These are phyloP conservation scores for Talaromyces sp. DNA, from an alignment of 2,329 filamentous ascomycete species.

Conservation along the genomic window DNA sequence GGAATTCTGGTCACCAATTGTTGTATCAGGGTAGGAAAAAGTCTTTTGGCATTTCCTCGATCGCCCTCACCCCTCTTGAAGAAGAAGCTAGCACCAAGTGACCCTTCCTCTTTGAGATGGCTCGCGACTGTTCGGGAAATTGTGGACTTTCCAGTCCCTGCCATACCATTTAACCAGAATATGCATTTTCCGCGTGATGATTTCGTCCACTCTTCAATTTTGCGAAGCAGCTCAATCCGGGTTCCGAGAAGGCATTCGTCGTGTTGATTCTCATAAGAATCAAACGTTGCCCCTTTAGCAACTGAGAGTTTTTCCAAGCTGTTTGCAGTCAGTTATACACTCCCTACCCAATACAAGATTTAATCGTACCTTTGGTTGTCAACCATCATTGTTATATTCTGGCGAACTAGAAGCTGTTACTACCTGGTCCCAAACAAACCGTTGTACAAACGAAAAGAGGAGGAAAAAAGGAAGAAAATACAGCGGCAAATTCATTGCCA, in stretches of 20 bases:
- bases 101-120: constrained; percentile 10
- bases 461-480: too few relatives aligned
- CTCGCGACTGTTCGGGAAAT: constrained; percentile 28
- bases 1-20: too few relatives aligned
- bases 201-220: constrained; percentile 22
- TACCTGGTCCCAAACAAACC: too few relatives aligned
- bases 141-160: constrained; percentile 14
- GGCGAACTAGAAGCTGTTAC: too few relatives aligned
- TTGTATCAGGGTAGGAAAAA: too few relatives aligned
- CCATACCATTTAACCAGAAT: constrained; percentile 27
- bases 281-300: constrained; percentile 16
- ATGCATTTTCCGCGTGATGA: constrained; percentile 16
- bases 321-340: too few relatives aligned
- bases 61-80: constrained; percentile 39
- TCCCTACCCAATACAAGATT: too few relatives aligned
- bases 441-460: too few relatives aligned
- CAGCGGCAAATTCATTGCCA: too few relatives aligned
- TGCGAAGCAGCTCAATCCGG: constrained; percentile 16
- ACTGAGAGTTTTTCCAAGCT: background rate
- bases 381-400: too few relatives aligned
- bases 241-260: constrained; percentile 22
- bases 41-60: constrained; percentile 16
- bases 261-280: constrained; percentile 13
- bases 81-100: constrained; percentile 39
- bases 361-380: too few relatives aligned